Base-by-base conservation (phyloP, 495 filamentous ascomycete species). In the Hypoxylon fuscum region DNA sequence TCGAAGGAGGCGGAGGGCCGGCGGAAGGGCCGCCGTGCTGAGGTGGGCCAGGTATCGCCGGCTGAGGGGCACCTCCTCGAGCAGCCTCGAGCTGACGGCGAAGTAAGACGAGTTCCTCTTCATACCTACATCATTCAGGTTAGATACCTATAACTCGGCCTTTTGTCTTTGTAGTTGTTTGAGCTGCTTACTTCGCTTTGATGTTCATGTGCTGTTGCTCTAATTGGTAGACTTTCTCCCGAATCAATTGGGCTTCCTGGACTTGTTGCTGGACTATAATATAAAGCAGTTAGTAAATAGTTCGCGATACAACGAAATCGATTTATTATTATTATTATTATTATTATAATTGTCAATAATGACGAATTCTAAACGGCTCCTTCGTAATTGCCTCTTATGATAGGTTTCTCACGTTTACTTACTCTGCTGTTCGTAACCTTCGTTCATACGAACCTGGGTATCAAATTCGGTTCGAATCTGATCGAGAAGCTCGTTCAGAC, bases 401-500 rank as follows among this genome's bases (percentile, higher is more conserved):
- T n/a, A n/a, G n/a, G n/a, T n/a, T n/a, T n/a, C n/a, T n/a, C n/a
- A n/a, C n/a, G n/a, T 62, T 5, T 47, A 86, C 94, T 79, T 85
- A 97, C 95, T 87, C 72, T 93, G 90, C 69, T 92, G 89, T 61
- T 98, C 94, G 74, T 89, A 94, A 52, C 91, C 90, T 68, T 88
- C 88, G 68, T 82, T 88, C 67, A 89, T 81, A 66, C 86, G 81
- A 31, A 87, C 81, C 72, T 96, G 90, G 55, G 77, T 85, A 54
- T 97, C 95, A 67, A 97, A 98, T 75, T 98, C 95, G 72, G 82
- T 79, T 64, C 96, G 87, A 62, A 98, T 85, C 66, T 92, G 87
- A 38, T 97, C 94, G 68, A 98, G 80, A 62, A 97, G 84, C 79
- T 98, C 95, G 62, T 86, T 91, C 63, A 98, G 79, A 51, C 95